These are phyloP conservation scores for Cryptococcus sp. DNA, from an alignment of 1,284 basidiomycete genomes.

Conservation along the genomic window DNA sequence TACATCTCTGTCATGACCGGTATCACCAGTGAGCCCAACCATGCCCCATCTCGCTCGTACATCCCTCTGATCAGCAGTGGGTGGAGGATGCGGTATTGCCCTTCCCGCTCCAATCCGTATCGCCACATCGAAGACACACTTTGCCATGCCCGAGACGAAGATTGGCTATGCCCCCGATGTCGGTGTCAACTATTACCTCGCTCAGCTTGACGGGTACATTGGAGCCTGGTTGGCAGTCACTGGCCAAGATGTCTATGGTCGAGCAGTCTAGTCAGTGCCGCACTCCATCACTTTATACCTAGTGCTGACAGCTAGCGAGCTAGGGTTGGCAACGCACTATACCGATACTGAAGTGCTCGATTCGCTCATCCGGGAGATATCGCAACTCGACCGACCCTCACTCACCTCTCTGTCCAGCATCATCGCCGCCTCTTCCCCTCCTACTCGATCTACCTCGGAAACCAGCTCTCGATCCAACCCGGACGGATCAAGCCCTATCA, in stretches of 20 bases:
- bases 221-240: conserved; percentile 94
- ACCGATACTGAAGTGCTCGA: conserved; percentile 69
- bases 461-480: conserved; percentile 55
- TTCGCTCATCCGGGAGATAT: conserved; percentile 52
- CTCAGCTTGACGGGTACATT: conserved; percentile 82
- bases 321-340: conserved; percentile 86
- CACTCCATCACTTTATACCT: neutral
- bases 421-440: conserved; percentile 21
- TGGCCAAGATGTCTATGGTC: conserved; percentile 63
- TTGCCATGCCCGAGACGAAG: conserved; percentile 97
- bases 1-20: conserved; percentile 90
- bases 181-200: conserved; percentile 83
- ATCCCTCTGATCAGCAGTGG: conserved; percentile 57
- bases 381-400: conserved; percentile 33
- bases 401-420: conserved; percentile 21
- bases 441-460: conserved; percentile 51
- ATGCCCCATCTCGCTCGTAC: neutral
- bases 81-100: conserved; percentile 87
- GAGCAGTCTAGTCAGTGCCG: conserved; percentile 70
- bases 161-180: conserved; percentile 64
- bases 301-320: conserved; percentile 54
- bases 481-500: conserved; percentile 56
- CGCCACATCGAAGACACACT: conserved; percentile 84
- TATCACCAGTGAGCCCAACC: conserved; percentile 75
- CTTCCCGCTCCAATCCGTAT: conserved; percentile 86